These are phyloP conservation scores for Lecanicillium sp. DNA, from an alignment of 2,329 filamentous ascomycete species.

Conservation along the genomic window DNA sequence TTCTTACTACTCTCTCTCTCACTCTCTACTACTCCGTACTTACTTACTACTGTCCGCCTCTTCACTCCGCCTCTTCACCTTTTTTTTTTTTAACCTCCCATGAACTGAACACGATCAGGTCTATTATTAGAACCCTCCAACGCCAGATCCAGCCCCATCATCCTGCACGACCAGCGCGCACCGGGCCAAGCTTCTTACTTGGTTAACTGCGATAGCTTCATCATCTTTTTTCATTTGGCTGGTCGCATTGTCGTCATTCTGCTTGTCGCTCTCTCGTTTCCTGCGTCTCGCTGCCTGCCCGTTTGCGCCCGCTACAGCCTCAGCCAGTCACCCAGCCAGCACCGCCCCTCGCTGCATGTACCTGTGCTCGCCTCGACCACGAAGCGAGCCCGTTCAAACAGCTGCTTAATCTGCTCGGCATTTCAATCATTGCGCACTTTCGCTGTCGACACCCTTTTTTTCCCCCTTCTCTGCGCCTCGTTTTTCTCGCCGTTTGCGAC, in stretches of 20 bases:
- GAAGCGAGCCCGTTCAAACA: not conserved
- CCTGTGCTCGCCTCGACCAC: not conserved
- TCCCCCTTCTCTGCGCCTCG: too few species aligned
- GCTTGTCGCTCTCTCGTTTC: not conserved
- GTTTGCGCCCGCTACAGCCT: constrained; percentile 6
- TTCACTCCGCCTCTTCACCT: constrained; percentile 20
- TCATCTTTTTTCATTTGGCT: not conserved
- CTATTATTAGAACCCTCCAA: constrained; percentile 48
- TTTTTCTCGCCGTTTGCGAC: too few species aligned
- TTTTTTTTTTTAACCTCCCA: constrained; percentile 20
- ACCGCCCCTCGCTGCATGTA: not conserved
- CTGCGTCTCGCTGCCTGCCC: not conserved
- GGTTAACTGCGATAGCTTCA: constrained; percentile 8
- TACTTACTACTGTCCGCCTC: constrained; percentile 16
- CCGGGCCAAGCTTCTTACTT: constrained; percentile 5
- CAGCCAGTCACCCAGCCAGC: not conserved
- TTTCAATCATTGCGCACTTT: too few species aligned
- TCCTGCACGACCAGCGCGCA: constrained; percentile 21
- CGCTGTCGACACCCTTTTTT: not conserved
- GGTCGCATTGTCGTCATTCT: too few species aligned
- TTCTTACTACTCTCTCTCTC: too few species aligned
- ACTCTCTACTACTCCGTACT: not conserved
- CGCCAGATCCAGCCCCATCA: constrained; percentile 45
- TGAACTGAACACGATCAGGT: constrained; percentile 37
- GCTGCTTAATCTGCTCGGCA: too few species aligned